A percentile compares a stretch with the other conserved stretches of the same genome.
phyloP scores from a whole-genome alignment of 2,329 filamentous ascomycete species.

The Pseudogymnoascus sp. region DNA sequence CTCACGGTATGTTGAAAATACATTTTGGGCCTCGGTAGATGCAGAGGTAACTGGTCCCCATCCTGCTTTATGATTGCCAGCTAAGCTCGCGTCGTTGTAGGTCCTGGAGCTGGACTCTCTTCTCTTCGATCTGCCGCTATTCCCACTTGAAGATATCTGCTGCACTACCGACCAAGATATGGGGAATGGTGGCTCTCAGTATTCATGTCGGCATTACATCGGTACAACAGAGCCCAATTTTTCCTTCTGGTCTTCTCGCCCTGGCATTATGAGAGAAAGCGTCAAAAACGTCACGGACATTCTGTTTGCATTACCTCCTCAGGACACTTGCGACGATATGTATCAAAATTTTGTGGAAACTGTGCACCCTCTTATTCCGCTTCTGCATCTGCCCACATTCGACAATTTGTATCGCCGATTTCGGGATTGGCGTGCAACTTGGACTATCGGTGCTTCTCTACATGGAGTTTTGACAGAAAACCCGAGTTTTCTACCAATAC shows the following conservation, averaged over 20 bases:
- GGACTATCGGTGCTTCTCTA: neutral
- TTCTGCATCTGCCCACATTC: conserved; percentile 8
- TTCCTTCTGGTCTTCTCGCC: conserved; percentile 34
- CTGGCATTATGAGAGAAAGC: neutral
- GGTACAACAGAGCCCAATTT: conserved; percentile 32
- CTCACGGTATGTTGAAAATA: conserved; percentile 64
- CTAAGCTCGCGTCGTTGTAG: neutral
- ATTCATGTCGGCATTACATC: conserved; percentile 9
- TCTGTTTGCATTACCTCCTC: neutral
- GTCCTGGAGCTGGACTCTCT: conserved; percentile 4
- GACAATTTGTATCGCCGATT: neutral
- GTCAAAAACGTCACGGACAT: neutral
- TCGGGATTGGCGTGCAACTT: conserved; percentile 4
- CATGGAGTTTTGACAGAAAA: neutral
- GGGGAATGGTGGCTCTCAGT: conserved; percentile 39
- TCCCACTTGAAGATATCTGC: neutral
- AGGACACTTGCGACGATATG: conserved; percentile 3
- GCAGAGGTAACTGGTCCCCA: conserved; percentile 48
- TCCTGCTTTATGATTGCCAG: neutral
- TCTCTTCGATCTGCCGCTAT: conserved; percentile 3
- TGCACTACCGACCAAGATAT: conserved; percentile 33
- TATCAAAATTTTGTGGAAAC: conserved; percentile 9
- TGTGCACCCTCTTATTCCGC: conserved; percentile 2
- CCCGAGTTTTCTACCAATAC: conserved; percentile 4
- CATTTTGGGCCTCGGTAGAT: conserved; percentile 63